phyloP scores from a whole-genome alignment of 306 rosid genomes.

The Lablab purpureus region DNA sequence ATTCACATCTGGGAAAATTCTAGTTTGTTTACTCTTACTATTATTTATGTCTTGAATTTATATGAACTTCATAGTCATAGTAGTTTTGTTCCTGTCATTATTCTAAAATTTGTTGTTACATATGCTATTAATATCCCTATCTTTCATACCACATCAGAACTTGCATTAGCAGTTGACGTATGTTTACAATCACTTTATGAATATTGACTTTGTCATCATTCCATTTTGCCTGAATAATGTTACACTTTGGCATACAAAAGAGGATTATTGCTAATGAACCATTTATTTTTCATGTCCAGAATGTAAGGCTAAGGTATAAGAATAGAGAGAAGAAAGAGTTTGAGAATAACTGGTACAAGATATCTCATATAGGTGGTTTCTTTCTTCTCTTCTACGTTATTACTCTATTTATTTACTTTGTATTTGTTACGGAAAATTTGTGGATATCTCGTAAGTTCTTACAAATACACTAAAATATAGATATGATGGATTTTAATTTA shows the following conservation, averaged over 20 bases:
- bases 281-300: not conserved
- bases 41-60: conserved; percentile 23
- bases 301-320: not conserved
- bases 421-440: too few species aligned
- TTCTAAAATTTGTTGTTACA: conserved; percentile 41
- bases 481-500: too few species aligned
- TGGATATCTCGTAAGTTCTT: too few species aligned
- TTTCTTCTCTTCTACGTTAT: too few species aligned
- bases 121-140: conserved; percentile 40
- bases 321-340: not conserved
- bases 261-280: not conserved
- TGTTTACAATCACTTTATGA: conserved; percentile 39
- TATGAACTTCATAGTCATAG: conserved; percentile 29
- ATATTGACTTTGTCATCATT: conserved; percentile 16
- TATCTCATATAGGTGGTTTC: too few species aligned
- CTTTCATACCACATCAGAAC: conserved; percentile 43
- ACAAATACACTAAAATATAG: too few species aligned
- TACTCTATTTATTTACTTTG: too few species aligned
- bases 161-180: conserved; percentile 25
- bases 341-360: not conserved
- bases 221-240: not conserved
- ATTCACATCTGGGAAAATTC: not conserved
- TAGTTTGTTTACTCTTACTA: conserved; percentile 36
- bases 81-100: conserved; percentile 48
- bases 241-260: not conserved